Conservation (phyloP, 2,329 filamentous ascomycete species). For the Achaetomium macrosporum region DNA sequence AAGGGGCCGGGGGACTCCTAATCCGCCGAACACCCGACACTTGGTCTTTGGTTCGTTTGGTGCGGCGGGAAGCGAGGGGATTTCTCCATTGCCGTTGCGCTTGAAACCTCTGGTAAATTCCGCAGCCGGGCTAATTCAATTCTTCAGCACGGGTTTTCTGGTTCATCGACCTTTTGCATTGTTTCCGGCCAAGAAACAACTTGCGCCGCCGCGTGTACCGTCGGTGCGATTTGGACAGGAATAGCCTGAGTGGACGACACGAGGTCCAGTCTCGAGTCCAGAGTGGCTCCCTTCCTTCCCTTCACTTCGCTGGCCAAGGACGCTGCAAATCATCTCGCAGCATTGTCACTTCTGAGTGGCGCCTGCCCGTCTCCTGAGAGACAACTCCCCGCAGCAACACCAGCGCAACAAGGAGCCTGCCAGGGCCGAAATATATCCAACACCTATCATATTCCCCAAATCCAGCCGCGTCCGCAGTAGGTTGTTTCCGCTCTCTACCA, state of each 20-base stretch:
- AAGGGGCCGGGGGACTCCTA: not conserved
- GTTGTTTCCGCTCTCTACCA: slow-evolving; percentile 10
- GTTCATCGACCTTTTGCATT: not conserved
- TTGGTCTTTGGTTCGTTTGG: slow-evolving; percentile 13
- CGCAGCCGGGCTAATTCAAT: not conserved
- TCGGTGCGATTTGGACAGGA: slow-evolving; percentile 2
- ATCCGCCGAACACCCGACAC: too few species aligned
- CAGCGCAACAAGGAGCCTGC: slow-evolving; percentile 9
- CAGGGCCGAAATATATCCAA: slow-evolving; percentile 16
- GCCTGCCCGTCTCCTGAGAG: slow-evolving; percentile 25
- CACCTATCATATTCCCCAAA: slow-evolving; percentile 12
- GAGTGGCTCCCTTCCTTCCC: slow-evolving; percentile 8
- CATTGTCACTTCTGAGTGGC: slow-evolving; percentile 10
- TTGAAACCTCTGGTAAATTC: slow-evolving; percentile 23
- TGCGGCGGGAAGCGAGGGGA: slow-evolving; percentile 7
- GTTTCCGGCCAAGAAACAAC: slow-evolving; percentile 2
- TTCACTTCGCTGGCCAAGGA: slow-evolving; percentile 9
- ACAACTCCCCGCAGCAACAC: slow-evolving; percentile 20
- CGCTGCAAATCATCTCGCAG: slow-evolving; percentile 2
- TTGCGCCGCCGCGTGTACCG: slow-evolving; percentile 10
- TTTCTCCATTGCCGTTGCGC: slow-evolving; percentile 14
- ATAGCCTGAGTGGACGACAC: slow-evolving; percentile 4
- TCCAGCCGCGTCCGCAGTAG: slow-evolving; percentile 17
- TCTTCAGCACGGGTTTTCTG: not conserved
- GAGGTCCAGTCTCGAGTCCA: not conserved